phyloP scores from a whole-genome alignment of 2,329 filamentous ascomycete species.

The Madurella fahalii region DNA sequence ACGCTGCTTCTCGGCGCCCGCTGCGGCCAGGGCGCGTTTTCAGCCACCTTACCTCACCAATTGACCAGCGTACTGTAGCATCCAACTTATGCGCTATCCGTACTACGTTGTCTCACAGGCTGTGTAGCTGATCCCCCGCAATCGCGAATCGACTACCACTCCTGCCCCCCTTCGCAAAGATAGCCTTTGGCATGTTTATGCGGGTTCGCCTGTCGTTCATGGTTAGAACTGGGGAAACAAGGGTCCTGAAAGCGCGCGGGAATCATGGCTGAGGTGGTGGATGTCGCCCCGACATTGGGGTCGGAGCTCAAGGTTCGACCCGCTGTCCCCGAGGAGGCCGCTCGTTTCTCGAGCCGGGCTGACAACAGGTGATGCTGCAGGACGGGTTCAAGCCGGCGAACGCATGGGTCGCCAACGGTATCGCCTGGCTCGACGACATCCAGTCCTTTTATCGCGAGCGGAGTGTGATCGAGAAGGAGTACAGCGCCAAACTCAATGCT shows the following conservation, averaged over 20 bases:
- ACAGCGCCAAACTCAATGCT: conserved; percentile 78
- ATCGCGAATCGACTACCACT: background rate
- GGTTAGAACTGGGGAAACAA: conserved; percentile 10
- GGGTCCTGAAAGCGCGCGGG: conserved; percentile 18
- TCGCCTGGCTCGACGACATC: conserved; percentile 93
- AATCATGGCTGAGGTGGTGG: conserved; percentile 78
- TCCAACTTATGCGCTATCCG: background rate
- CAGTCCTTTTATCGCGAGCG: conserved; percentile 97
- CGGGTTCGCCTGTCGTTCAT: conserved; percentile 15
- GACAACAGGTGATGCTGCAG: conserved; percentile 42
- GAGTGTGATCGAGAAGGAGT: conserved; percentile 93
- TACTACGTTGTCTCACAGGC: background rate
- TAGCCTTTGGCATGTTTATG: conserved; percentile 13
- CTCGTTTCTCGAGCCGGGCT: conserved; percentile 17
- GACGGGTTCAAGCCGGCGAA: conserved; percentile 97
- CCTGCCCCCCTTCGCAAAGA: conserved; percentile 1
- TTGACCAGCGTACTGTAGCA: background rate
- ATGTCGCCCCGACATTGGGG: conserved; percentile 82
- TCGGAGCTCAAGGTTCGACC: conserved; percentile 79
- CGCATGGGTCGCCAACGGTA: conserved; percentile 83
- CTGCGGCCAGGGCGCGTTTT: background rate
- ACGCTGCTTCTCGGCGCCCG: background rate
- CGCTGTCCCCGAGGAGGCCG: conserved; percentile 12
- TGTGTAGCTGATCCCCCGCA: background rate
- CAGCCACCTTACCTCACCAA: conserved; percentile 6